phyloP scores from a whole-genome alignment of 768 basidiomycete species.

The Mycena vitilis region DNA sequence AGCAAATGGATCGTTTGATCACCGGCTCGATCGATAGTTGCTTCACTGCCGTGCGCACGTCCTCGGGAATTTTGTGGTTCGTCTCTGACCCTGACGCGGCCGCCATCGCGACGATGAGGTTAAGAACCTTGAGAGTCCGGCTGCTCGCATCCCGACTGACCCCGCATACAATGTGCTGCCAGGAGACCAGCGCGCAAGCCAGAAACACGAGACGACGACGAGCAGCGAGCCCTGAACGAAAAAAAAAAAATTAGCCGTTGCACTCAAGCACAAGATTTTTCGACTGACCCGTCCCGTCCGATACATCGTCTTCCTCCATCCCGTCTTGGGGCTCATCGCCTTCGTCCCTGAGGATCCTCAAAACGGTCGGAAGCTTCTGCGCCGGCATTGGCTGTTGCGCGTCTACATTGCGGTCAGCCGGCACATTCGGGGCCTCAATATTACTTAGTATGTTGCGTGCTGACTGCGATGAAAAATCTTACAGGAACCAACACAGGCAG shows the following conservation, averaged over 20 bases:
- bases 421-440: too few species aligned
- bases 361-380: conserved; percentile 1
- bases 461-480: neutral
- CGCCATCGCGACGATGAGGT: conserved; percentile 5
- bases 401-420: neutral
- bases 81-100: neutral
- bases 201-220: conserved; percentile 22
- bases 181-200: conserved; percentile 12
- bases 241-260: conserved; percentile 9
- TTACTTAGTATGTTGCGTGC: conserved; percentile 1
- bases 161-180: conserved; percentile 24
- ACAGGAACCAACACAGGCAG: conserved; percentile 2
- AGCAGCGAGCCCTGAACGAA: conserved; percentile 12
- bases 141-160: conserved; percentile 20
- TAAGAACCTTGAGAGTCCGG: conserved; percentile 14
- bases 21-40: conserved; percentile 14
- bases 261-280: neutral
- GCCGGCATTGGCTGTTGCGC: neutral
- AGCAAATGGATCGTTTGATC: conserved; percentile 23
- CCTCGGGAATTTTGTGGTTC: conserved; percentile 13
- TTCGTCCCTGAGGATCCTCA: too few species aligned
- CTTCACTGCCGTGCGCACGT: conserved; percentile 15
- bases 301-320: conserved; percentile 1
- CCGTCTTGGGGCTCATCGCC: neutral
- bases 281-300: conserved; percentile 2